Evolutionary conservation across 768 basidiomycete genomes (phyloP).

Genomic region (Boletus rubroflammeus): DNA sequence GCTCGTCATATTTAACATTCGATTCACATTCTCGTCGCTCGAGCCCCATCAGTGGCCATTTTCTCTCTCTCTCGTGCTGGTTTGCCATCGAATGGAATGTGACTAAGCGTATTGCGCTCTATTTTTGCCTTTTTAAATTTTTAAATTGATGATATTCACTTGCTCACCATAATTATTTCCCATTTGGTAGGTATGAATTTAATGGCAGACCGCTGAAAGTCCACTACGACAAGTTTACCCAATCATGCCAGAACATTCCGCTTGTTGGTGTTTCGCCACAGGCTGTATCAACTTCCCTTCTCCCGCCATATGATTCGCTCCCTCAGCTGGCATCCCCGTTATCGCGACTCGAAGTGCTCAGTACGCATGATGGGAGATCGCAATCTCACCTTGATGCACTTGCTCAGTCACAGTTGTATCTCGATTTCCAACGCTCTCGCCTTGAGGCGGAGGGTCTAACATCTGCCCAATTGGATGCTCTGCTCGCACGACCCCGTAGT

Average conservation of each 20-base stretch:
- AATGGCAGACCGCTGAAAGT: conserved; percentile 87
- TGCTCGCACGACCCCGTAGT: conserved; percentile 21
- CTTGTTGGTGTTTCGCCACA: conserved; percentile 24
- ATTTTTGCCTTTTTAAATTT: not conserved
- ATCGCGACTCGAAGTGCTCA: conserved; percentile 23
- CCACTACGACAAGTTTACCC: conserved; percentile 82
- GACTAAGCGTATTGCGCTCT: not conserved
- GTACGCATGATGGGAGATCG: conserved; percentile 21
- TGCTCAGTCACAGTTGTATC: conserved; percentile 22
- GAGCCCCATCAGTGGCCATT: not conserved
- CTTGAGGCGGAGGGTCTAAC: conserved; percentile 26
- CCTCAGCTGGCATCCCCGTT: conserved; percentile 21
- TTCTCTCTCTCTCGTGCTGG: not conserved
- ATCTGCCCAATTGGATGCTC: conserved; percentile 27
- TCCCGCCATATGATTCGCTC: conserved; percentile 22
- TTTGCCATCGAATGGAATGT: not conserved
- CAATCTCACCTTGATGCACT: conserved; percentile 23
- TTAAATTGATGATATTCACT: not conserved
- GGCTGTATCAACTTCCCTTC: conserved; percentile 6
- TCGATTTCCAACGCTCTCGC: conserved; percentile 27
- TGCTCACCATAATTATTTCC: conserved; percentile 7
- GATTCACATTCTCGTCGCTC: not conserved
- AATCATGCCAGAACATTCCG: conserved; percentile 28
- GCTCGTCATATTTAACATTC: not conserved
- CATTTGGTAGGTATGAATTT: conserved; percentile 67